Evolutionary conservation across 257 asterid genomes (phyloP), one percentile per base, ranked within the genome.

Genomic region (Fraxinus pennsylvanica): DNA sequence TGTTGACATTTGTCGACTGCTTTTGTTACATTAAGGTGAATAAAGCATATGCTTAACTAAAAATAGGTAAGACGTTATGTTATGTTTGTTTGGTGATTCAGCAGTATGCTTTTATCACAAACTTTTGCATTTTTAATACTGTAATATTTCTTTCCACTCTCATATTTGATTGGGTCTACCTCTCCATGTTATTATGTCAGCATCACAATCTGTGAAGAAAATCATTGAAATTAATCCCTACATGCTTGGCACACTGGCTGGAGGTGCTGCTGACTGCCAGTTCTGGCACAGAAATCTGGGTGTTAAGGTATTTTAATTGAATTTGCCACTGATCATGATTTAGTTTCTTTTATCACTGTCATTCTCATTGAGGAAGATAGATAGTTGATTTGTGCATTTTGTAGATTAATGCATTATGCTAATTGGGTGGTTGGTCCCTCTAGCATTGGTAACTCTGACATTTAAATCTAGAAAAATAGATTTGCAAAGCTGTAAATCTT

Each of bases 191-290:
- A 61, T 67, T 67, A 8, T 79, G 38, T 79, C 90, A 93, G 98
- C 97, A 59, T 94, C 97, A 52, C 96, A 94, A 74, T 88, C 97
- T 76, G 97, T 92, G 75, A 94, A 91, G 91, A 94, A 92, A 76
- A 94, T 93, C 59, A 94, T 94, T 75, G 97, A 94, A 84, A 94
- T 94, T 73, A 92, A 91, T 63, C 97, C 96, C 0, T 90, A 94
- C 88, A 91, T 92, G 98, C 96, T 91, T 79, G 97, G 98, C 35
- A 94, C 98, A 73, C 92, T 92, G 98, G 98, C 97, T 83, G 98
- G 97, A 79, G 97, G 98, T 75, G 98, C 95, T 68, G 97, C 97
- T 41, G 97, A 92, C 84, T 92, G 97, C 87, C 97, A 91, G 85
- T 92, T 92, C 89, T 92, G 97, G 97, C 95, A 89, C 87, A 88